Base-by-base conservation (phyloP, 2,329 filamentous ascomycete genomes). In the Sporothrix inflata region DNA sequence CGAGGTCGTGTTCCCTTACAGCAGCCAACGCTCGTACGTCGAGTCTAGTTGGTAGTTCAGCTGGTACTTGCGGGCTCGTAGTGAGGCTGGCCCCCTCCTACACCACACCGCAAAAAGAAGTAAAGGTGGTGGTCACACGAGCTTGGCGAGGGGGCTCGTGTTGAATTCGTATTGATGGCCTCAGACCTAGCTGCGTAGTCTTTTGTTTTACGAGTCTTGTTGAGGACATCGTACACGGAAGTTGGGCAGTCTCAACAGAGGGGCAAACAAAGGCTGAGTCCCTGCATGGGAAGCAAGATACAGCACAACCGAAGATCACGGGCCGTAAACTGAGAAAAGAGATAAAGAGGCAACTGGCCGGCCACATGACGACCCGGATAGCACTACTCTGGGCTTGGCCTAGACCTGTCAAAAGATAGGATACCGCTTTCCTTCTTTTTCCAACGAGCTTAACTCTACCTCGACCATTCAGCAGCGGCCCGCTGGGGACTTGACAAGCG, bases 91-190 rank as follows among this genome's bases (percentile, higher is more conserved):
- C 38, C n/a, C 12, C 9, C 38, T 42, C 9, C n/a, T 6, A 19
- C 5, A 27, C 38, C 21, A 45, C 38, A 45, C 60, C 38, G 21
- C 30, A 34, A 49, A 61, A 9, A 40, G 2, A 21, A 19, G 55
- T 61, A 21, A 34, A 34, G 53, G 57, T 61, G 34, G 57, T 42
- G 57, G 21, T 61, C 57, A 40, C 55, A 60, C 30, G 30, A 30
- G 40, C 42, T 66, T 66, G 63, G 42, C 63, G 40, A 30, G 24
- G n/a, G 11, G 38, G 38, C 38, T 45, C 38, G 60, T 65, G 38
- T 42, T 16, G 30, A n/a, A 45, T 63, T 63, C 60, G 60, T 63
- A 63, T 63, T 63, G 60, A 9, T 27, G n/a, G 57, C 34, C 34
- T 40, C 57, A 21, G 34, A 61, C n/a, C 57, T 24, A 42, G 38